These are phyloP conservation scores for Melastoma candidum DNA, from an alignment of 441 rosid species.

Conservation along the genomic window DNA sequence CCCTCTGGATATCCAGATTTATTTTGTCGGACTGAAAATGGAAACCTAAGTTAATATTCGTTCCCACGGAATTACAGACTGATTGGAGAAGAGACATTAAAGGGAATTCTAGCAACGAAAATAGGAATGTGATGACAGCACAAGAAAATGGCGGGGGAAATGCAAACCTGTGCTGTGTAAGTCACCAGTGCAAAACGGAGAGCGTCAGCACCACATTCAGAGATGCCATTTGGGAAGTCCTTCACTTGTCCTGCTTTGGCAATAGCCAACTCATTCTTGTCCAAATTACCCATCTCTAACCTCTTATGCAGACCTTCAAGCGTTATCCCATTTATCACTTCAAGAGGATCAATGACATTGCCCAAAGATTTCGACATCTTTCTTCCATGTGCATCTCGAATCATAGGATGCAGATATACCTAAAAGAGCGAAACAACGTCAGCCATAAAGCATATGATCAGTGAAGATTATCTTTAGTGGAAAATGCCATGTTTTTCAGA, in stretches of 20 bases:
- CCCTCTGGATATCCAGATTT: constrained; percentile 91
- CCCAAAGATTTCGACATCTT: constrained; percentile 97
- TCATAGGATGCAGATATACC: constrained; percentile 95
- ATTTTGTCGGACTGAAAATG: constrained; percentile 72
- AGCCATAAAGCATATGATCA: background rate
- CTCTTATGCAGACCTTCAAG: constrained; percentile 87
- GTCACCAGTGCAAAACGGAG: constrained; percentile 97
- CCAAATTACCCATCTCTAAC: constrained; percentile 86
- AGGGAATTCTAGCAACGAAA: no score
- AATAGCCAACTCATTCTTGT: constrained; percentile 49
- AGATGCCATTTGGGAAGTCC: constrained; percentile 85
- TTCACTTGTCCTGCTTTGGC: constrained; percentile 81
- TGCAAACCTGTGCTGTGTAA: constrained; percentile 85
- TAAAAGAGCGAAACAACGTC: constrained; percentile 14
- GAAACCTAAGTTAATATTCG: background rate
- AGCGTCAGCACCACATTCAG: constrained; percentile 98
- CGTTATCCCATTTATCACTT: constrained; percentile 77
- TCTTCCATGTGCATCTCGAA: constrained; percentile 98
- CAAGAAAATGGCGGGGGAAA: constrained; percentile 4
- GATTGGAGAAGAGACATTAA: no score
- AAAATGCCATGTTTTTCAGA: background rate
- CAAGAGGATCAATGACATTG: constrained; percentile 92
- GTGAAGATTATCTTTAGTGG: background rate
- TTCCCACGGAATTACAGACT: background rate
- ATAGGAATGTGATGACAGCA: no score